Base-by-base conservation (phyloP, 345 rosid genomes). In the Camelina laxa region DNA sequence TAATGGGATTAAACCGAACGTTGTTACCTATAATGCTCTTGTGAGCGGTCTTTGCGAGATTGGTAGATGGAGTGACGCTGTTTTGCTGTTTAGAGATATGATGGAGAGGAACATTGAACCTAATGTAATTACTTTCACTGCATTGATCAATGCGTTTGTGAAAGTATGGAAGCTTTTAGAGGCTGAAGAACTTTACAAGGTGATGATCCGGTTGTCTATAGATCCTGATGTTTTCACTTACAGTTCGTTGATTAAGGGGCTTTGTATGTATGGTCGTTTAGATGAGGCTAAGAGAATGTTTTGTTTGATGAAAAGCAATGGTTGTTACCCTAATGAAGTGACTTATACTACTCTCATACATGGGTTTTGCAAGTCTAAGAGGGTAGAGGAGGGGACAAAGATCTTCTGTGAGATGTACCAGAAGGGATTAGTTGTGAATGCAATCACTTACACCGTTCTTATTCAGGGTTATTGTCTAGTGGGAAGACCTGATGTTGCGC, bases 151-250 rank as follows among this genome's bases (percentile, higher is more conserved):
- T n/a, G 74, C 69, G 48, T 51, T 68, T 51, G 56, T 33, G 49
- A 75, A 75, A 68, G 57, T 9, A 41, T 63, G 82, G 67, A 73
- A 49, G 73, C 15, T 78, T 63, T 2, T 19, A 0, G 82, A 82
- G 20, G 87, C 86, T 48, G 31, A 13, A 17, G 67, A 56, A 15
- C 59, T 78, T 20, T 59, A 48, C 42, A 65, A 60, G 30, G 24
- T 59, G 65, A 80, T 84, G 86, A 65, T 60, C 11, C 30, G 38
- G 1, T 67, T 47, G 54, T 82, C 62, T 12, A 1, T 65, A 24
- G 56, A 20, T 6, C 87, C 87, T 57, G 67, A 67, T 53, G 75
- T 81, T 49, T 63, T 81, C 66, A 81, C 87, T 58, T 81, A 77
- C 72, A 83, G 38, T 21, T 72, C 87, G 0, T 20, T 83, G 54